Evolutionary conservation across 352 stramenopile genomes (phyloP).

Genomic region (Phytophthora hibernalis): DNA sequence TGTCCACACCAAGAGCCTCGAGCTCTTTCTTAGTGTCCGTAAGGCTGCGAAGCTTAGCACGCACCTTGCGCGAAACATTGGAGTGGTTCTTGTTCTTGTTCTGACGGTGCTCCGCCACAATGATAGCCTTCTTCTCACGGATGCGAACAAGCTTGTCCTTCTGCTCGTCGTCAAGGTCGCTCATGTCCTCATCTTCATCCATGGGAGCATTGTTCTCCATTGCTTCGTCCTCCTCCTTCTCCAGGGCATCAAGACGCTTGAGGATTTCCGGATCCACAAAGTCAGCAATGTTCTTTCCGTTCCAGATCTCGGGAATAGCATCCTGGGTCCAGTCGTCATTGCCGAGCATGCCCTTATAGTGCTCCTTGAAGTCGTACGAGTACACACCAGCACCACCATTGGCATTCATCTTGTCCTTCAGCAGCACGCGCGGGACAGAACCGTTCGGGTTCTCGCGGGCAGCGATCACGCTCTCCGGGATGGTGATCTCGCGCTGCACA

Average conservation of each 20-base stretch:
- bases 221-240: slow-evolving; percentile 97
- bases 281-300: slow-evolving; percentile 99
- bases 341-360: slow-evolving; percentile 96
- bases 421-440: slow-evolving; percentile 53
- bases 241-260: slow-evolving; percentile 94
- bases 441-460: slow-evolving; percentile 69
- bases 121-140: slow-evolving; percentile 86
- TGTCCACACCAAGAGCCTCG: slow-evolving; percentile 92
- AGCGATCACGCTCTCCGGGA: slow-evolving; percentile 93
- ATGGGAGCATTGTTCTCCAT: slow-evolving; percentile 92
- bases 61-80: slow-evolving; percentile 88
- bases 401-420: slow-evolving; percentile 92
- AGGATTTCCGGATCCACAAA: slow-evolving; percentile 99
- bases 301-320: slow-evolving; percentile 99
- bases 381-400: slow-evolving; percentile 98
- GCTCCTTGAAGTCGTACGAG: slow-evolving; percentile 96
- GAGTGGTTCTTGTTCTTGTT: slow-evolving; percentile 97
- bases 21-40: slow-evolving; percentile 92
- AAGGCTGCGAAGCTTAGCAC: slow-evolving; percentile 77
- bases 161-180: slow-evolving; percentile 96
- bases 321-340: slow-evolving; percentile 98
- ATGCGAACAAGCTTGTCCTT: slow-evolving; percentile 90
- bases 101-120: slow-evolving; percentile 85
- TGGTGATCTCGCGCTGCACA: slow-evolving; percentile 90
- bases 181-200: slow-evolving; percentile 87